Percentiles rank a stretch among this genome's conserved stretches.
Evolutionary conservation across 2,329 filamentous ascomycete genomes (phyloP).

Genomic region (Pezicula radicicola): DNA sequence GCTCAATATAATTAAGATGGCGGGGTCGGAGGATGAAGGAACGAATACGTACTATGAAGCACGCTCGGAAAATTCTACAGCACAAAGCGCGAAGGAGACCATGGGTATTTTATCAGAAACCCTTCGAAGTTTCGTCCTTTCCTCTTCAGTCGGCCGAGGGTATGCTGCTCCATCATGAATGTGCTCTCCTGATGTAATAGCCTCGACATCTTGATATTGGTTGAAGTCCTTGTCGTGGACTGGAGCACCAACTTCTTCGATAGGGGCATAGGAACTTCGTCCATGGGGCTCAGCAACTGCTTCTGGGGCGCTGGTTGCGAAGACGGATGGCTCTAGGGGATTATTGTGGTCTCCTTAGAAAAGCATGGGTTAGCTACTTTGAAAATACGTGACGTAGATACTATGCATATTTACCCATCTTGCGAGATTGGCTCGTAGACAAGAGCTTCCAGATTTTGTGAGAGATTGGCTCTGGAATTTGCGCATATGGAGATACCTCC

Average conservation of each 20-base stretch:
- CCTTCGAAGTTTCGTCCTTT: slow-evolving; percentile 54
- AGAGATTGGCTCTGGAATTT: too few relatives aligned
- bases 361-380: too few relatives aligned
- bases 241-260: slow-evolving; percentile 1
- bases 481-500: too few relatives aligned
- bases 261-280: slow-evolving; percentile 1
- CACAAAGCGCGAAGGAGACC: slow-evolving; percentile 65
- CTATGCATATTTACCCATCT: too few relatives aligned
- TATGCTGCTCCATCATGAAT: neutral
- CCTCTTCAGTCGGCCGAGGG: slow-evolving; percentile 47
- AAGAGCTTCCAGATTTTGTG: too few relatives aligned
- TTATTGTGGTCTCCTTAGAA: neutral
- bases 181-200: neutral
- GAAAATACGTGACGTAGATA: too few relatives aligned
- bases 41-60: slow-evolving; percentile 54
- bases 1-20: too few relatives aligned
- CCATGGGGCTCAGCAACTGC: slow-evolving; percentile 3
- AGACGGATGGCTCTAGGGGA: slow-evolving; percentile 1
- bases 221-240: neutral
- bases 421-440: too few relatives aligned
- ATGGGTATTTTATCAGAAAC: slow-evolving; percentile 62
- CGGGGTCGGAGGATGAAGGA: too few relatives aligned
- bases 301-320: slow-evolving; percentile 3
- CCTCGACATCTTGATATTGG: neutral
- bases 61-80: slow-evolving; percentile 71